Base-by-base conservation (phyloP, 2,329 filamentous ascomycete species). In the Meredithiella fracta region DNA sequence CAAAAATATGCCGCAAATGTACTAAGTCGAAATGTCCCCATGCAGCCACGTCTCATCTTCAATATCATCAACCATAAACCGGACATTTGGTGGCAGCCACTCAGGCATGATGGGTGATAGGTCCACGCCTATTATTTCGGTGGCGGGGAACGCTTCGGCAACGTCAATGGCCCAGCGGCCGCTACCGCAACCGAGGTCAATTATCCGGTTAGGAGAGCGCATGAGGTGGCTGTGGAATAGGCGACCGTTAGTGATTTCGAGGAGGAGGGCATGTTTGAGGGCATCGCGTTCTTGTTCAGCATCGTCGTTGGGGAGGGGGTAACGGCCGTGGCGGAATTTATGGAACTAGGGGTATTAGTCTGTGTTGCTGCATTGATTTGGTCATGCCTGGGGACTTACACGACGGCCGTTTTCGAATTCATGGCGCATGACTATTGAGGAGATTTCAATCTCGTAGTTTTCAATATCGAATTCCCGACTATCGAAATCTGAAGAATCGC, bases 51-150 rank as follows among this genome's bases (percentile, higher is more conserved):
- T 71, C n/a, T 58, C 57, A 50, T 75, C 70, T 60, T 82, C 77
- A 53, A 74, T 73, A 62, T 83, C 79, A 61, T 83, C 80, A 8
- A 84, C 72, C 58, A 80, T 69, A 66, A 82, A 82, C 6, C 70
- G 70, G n/a, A 78, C 71, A 62, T 83, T 83, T 9, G 75, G 71
- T 15, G 79, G 80, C 11, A 82, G 70, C 65, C 68, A 71, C 37
- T 65, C 65, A 1, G 71, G 69, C 60, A 75, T 72, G 20, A 73
- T 74, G 1, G 72, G 70, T 2, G 70, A 72, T 17, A 73, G 60
- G 53, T 74, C 70, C 25, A 67, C 69, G 47, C 70, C 71, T 15
- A 70, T 57, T 1, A 73, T 67, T 47, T 65, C 66, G 4, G 71
- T 66, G 38, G 64, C 63, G n/a, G 70, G 70, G 54, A 68, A 71